Percentiles rank a stretch among this genome's conserved stretches.
These are phyloP conservation scores for Sabuloglossum arenarium DNA, from an alignment of 495 filamentous ascomycete genomes.

Conservation along the genomic window DNA sequence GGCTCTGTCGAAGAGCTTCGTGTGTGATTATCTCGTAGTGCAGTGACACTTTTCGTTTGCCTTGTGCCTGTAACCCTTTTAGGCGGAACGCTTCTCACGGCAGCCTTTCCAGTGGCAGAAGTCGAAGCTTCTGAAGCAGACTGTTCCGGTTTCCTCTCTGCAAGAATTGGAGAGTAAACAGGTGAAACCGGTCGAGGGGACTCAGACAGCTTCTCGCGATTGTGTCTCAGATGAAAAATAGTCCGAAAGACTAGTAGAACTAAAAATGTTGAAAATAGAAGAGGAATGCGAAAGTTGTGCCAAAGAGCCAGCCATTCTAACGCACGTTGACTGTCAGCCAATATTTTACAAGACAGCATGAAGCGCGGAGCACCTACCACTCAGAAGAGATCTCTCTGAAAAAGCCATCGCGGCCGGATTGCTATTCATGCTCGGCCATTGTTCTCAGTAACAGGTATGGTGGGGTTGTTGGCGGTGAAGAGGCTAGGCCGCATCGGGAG, in stretches of 20 bases:
- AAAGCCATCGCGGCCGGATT: neutral
- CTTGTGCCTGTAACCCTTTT: conserved; percentile 19
- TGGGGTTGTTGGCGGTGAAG: too few species aligned
- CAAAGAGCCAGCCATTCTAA: conserved; percentile 13
- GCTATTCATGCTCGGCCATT: neutral
- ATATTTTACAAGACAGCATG: neutral
- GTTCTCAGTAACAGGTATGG: too few species aligned
- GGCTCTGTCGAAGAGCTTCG: neutral
- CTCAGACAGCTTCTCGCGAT: conserved; percentile 14
- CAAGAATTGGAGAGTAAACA: neutral
- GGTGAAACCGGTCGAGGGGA: conserved; percentile 8
- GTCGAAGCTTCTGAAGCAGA: neutral
- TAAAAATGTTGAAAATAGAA: conserved; percentile 16
- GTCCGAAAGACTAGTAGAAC: conserved; percentile 13
- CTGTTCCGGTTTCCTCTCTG: neutral
- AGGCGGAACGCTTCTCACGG: conserved; percentile 10
- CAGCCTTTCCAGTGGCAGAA: neutral
- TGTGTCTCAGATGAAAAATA: conserved; percentile 13
- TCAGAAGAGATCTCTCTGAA: neutral
- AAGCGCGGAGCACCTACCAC: neutral
- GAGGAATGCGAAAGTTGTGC: conserved; percentile 21
- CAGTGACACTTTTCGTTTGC: conserved; percentile 7
- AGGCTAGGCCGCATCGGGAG: neutral
- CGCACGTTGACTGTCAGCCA: neutral
- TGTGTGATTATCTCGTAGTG: conserved; percentile 4